phyloP scores from a whole-genome alignment of 2,329 filamentous ascomycete genomes.

The Alternaria arborescens region DNA sequence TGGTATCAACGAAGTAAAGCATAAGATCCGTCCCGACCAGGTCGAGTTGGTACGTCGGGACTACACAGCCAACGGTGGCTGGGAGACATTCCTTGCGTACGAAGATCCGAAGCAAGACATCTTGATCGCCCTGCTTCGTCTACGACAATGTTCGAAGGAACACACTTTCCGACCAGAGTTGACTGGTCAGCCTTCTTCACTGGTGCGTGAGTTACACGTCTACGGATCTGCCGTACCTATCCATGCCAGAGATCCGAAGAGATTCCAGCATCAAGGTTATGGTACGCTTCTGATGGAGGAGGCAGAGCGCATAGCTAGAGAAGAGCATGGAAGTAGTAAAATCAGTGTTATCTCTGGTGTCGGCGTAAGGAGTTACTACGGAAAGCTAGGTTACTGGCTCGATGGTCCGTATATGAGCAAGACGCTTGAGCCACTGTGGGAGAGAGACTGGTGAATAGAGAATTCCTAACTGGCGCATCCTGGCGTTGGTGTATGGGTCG shows the following conservation, averaged over 20 bases:
- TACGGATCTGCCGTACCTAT: slow-evolving; percentile 98
- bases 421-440: slow-evolving; percentile 46
- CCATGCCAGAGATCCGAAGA: slow-evolving; percentile 91
- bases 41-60: slow-evolving; percentile 94
- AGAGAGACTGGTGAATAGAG: slow-evolving; percentile 39
- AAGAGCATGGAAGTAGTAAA: slow-evolving; percentile 93
- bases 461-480: slow-evolving; percentile 3
- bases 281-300: slow-evolving; percentile 98
- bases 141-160: slow-evolving; percentile 89
- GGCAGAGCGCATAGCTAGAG: slow-evolving; percentile 90
- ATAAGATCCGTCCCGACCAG: slow-evolving; percentile 96
- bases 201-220: slow-evolving; percentile 94
- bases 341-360: slow-evolving; percentile 98
- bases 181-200: slow-evolving; percentile 82
- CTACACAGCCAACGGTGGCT: slow-evolving; percentile 93
- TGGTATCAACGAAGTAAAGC: slow-evolving; percentile 98
- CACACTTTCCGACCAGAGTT: slow-evolving; percentile 94
- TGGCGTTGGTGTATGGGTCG: slow-evolving; percentile 11
- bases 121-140: slow-evolving; percentile 84
- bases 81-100: slow-evolving; percentile 98
- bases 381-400: slow-evolving; percentile 88
- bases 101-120: slow-evolving; percentile 99
- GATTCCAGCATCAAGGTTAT: slow-evolving; percentile 98
- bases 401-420: slow-evolving; percentile 78
- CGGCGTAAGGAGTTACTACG: slow-evolving; percentile 94